These are phyloP conservation scores for Tieghemiomyces parasiticus DNA, from an alignment of 192 early-diverging fungal species.

Conservation along the genomic window DNA sequence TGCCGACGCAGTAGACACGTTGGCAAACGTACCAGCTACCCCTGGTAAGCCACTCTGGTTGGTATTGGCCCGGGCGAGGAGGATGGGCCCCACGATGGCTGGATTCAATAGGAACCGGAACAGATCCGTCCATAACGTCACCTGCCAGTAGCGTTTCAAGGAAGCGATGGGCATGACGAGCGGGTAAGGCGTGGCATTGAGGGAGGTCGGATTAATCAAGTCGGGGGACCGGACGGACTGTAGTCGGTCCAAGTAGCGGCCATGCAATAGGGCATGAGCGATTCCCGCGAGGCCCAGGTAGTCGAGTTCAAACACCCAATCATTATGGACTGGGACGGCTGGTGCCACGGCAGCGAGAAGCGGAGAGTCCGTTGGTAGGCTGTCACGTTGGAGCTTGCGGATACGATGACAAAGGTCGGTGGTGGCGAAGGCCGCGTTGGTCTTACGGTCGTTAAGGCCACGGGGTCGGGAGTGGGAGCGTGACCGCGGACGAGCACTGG, in stretches of 20 bases:
- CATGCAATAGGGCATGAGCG: conserved; percentile 1
- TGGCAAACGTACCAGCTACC: too few species aligned
- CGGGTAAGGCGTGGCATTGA: neutral
- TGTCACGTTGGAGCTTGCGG: neutral
- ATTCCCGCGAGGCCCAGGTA: conserved; percentile 8
- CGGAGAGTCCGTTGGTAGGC: neutral
- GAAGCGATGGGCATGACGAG: conserved; percentile 8
- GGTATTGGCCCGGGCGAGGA: neutral
- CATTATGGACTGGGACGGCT: neutral
- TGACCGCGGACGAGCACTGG: conserved; percentile 1
- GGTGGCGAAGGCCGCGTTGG: neutral
- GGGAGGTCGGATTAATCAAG: neutral
- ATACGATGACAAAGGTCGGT: neutral
- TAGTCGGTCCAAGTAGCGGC: neutral
- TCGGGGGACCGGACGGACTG: neutral
- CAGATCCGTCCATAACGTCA: neutral
- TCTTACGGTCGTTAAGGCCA: too few species aligned
- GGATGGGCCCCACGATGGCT: neutral
- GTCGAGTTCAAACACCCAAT: neutral
- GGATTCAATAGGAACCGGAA: conserved; percentile 10
- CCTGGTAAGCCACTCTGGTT: too few species aligned
- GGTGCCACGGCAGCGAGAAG: too few species aligned
- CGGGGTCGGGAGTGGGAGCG: neutral
- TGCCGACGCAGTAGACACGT: too few species aligned
- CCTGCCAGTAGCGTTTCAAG: conserved; percentile 10